Base-by-base conservation (phyloP, 2,329 filamentous ascomycete genomes). In the Tetracladium maxilliforme region DNA sequence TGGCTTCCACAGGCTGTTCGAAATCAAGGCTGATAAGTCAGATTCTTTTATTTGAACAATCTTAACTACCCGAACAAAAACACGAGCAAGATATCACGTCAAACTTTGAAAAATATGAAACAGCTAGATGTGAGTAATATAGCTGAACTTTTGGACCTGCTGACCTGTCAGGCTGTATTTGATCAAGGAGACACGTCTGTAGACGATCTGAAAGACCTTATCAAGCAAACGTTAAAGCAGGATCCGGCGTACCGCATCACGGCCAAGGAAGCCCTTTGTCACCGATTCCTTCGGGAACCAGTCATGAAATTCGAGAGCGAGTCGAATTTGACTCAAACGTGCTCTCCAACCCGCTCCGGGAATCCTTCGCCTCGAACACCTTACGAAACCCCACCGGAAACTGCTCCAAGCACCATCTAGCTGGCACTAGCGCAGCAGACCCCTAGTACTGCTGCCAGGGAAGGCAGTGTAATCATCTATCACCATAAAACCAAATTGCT, bases 61-160 rank as follows among this genome's bases (percentile, higher is more conserved):
- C 56, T 79, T 13, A 71, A 77, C 35, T 79, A 77, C 34, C 73
- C 73, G 4, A 64, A 61, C 4, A 36, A 52, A 3, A 71, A 77
- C 9, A 78, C 73, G 1, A 71, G 68, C 0, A 56, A 71, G 28
- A 69, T 71, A 4, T 77, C 71, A 2, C 57, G 62, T 32, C 56
- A 70, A 38, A 78, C 77, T 39, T 72, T 79, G 9, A 72, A 71
- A 45, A 70, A 70, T n/a, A 79, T 79, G 73, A 78, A 77, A 45
- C 59, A 58, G 28, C 50, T 79, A 15, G 56, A 64, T 32, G 72
- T 78, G 52, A 35, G 66, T 51, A 6, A 9, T 13, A 9, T 26
- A 7, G 16, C 21, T 14, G 35, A 32, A 36, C 16, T 12, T 18
- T 15, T 6, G 8, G n/a, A 9, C 9, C 8, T 6, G 23, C 16